A percentile compares a stretch with the other conserved stretches of the same genome.
These are phyloP conservation scores for Leersia perrieri DNA, from an alignment of 176 grass and related monocot genomes.

Conservation along the genomic window DNA sequence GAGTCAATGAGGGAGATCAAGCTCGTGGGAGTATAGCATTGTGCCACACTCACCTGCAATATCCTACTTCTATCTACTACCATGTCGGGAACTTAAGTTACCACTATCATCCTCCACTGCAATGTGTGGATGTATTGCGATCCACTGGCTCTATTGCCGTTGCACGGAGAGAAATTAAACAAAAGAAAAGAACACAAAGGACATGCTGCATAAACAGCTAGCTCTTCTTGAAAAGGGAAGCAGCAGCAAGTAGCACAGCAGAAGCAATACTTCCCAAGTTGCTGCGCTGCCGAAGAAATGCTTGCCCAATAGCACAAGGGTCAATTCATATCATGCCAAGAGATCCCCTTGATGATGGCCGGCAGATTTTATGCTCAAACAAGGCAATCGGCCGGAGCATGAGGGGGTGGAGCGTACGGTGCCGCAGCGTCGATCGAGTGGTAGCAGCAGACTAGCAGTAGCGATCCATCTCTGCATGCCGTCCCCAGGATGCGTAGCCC, in stretches of 20 bases:
- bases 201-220: no score
- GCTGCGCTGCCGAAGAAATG: neutral
- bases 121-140: no score
- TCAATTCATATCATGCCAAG: slow-evolving; percentile 42
- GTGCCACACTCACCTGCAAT: neutral
- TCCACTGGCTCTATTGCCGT: no score
- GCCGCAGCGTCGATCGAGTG: slow-evolving; percentile 8
- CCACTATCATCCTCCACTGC: neutral
- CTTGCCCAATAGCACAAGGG: neutral
- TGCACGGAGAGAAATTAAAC: neutral
- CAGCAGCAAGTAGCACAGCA: neutral
- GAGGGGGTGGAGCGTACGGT: slow-evolving; percentile 28
- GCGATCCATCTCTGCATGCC: slow-evolving; percentile 25
- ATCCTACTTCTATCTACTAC: neutral
- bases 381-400: slow-evolving; percentile 24
- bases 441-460: neutral
- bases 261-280: neutral
- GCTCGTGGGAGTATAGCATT: neutral
- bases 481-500: slow-evolving; percentile 19
- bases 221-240: neutral
- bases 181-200: neutral
- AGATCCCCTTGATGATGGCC: slow-evolving; percentile 43
- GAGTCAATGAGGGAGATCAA: slow-evolving; percentile 13
- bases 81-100: neutral
- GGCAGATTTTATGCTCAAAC: slow-evolving; percentile 38